Conservation (phyloP, 768 basidiomycete species). For the Hypholoma fasciculare region DNA sequence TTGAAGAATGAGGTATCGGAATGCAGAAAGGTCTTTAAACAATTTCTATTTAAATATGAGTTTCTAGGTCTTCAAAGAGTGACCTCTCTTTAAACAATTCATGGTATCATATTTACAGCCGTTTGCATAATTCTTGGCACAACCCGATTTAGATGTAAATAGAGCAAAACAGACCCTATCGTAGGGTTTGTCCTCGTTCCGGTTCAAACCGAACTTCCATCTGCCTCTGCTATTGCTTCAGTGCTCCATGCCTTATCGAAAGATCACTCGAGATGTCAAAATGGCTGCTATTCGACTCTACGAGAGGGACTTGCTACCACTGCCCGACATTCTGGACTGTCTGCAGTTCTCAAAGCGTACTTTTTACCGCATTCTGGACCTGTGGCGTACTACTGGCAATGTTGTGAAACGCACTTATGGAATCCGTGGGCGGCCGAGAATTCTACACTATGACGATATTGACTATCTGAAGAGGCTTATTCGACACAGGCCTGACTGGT, state of each 20-base stretch:
- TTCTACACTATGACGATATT: slow-evolving; percentile 20
- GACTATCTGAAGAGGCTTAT: slow-evolving; percentile 24
- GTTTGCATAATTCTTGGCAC: no score
- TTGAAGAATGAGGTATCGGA: no score
- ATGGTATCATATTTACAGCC: no score
- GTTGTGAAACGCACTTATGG: slow-evolving; percentile 16
- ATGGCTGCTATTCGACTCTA: slow-evolving; percentile 21
- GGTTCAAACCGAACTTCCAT: no score
- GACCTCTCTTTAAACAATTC: no score
- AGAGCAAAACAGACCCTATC: no score
- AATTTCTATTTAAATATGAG: no score
- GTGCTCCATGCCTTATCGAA: neutral
- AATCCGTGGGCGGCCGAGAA: slow-evolving; percentile 10
- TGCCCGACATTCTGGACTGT: slow-evolving; percentile 22
- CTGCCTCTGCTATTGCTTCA: no score
- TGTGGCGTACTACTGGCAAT: slow-evolving; percentile 28
- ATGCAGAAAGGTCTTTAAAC: no score
- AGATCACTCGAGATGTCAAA: slow-evolving; percentile 21
- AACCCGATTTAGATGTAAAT: no score
- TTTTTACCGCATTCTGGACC: slow-evolving; percentile 20
- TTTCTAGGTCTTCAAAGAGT: no score
- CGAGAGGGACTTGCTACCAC: slow-evolving; percentile 17
- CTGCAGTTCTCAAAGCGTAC: slow-evolving; percentile 19
- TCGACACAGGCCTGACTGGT: slow-evolving; percentile 26
- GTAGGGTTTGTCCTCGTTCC: no score